Base-by-base conservation (phyloP, 768 basidiomycete genomes). In the Tulasnella calospora region DNA sequence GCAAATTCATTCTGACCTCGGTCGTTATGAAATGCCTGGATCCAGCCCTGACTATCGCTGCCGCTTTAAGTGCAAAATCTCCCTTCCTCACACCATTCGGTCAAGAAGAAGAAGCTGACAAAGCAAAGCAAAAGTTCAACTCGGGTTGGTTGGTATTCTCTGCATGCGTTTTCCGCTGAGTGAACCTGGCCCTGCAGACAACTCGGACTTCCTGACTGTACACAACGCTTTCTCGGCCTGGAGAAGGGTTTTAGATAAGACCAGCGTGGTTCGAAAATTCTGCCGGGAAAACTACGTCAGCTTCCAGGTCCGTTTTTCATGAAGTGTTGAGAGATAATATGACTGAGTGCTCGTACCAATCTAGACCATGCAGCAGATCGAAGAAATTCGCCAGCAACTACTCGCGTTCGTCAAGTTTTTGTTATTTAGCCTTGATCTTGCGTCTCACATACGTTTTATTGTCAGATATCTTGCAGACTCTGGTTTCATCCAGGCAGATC, bases 41-140 rank as follows among this genome's bases (percentile, higher is more conserved):
- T 84, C 94, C 96, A 1, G 97, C 95, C n/a, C 87, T 99, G 72
- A 98, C 97, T 7, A 96, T 99, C 79, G 95, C 95, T 21, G 97
- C 97, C 8, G 90, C 94, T 0, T 86, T 99, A 57, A 96, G 94
- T 82, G 92, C 94, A 0, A 99, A 98, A 83, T 94, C 94, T 1
- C 97, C 96, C 0, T 99, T 98, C 83, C 84, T 98, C 30, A 89
- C 92, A 3, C 96, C 97, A 0, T 89, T 97, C 79, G 96, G 97
- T 3, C 86, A 91, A 69, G 96, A 98, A 84, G 87, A 90, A 78
- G 93, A 95, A 81, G 96, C 96, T 0, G 92, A 95, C 82, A 88
- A 89, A 17, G 93, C 95, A 47, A 98, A 95, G 84, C 85, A 86
- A 51, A 87, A 89, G 7, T 99, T 99, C 86, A 89, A 90, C 81